These are phyloP conservation scores for Venturiaceae sp. DNA, from an alignment of 2,329 filamentous ascomycete species.

Conservation along the genomic window DNA sequence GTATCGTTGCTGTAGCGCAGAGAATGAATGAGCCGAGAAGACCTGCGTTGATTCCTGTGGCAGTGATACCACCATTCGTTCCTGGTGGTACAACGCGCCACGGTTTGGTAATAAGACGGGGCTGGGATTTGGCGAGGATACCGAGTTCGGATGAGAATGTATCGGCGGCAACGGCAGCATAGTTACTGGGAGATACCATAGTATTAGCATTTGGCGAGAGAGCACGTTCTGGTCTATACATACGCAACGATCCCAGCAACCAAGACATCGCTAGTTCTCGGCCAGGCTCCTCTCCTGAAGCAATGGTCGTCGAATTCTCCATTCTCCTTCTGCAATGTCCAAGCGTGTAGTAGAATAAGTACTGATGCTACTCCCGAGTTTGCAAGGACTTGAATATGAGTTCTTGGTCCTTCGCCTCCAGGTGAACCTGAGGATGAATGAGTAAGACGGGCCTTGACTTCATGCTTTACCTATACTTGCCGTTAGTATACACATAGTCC, in stretches of 20 bases:
- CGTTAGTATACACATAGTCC: background rate
- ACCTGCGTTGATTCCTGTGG: slow-evolving; percentile 64
- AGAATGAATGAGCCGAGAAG: slow-evolving; percentile 61
- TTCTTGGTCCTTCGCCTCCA: slow-evolving; percentile 74
- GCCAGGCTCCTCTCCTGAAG: slow-evolving; percentile 21
- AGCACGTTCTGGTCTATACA: slow-evolving; percentile 4
- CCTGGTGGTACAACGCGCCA: slow-evolving; percentile 75
- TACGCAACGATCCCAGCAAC: slow-evolving; percentile 40
- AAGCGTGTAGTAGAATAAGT: slow-evolving; percentile 43
- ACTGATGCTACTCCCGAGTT: slow-evolving; percentile 76
- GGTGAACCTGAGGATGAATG: slow-evolving; percentile 61
- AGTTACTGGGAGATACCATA: slow-evolving; percentile 49
- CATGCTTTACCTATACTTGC: slow-evolving; percentile 62
- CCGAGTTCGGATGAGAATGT: slow-evolving; percentile 94
- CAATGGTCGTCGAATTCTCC: slow-evolving; percentile 12
- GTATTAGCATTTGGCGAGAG: background rate
- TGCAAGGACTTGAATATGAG: slow-evolving; percentile 79
- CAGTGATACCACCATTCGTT: slow-evolving; percentile 87
- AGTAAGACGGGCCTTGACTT: slow-evolving; percentile 74
- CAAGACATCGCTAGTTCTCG: slow-evolving; percentile 26
- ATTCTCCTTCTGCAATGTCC: slow-evolving; percentile 22
- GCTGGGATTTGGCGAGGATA: slow-evolving; percentile 67
- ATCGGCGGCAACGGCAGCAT: slow-evolving; percentile 84
- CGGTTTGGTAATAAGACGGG: slow-evolving; percentile 77
- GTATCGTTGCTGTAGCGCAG: slow-evolving; percentile 55